phyloP scores from a whole-genome alignment of 345 rosid species.

The Barbarea vulgaris region DNA sequence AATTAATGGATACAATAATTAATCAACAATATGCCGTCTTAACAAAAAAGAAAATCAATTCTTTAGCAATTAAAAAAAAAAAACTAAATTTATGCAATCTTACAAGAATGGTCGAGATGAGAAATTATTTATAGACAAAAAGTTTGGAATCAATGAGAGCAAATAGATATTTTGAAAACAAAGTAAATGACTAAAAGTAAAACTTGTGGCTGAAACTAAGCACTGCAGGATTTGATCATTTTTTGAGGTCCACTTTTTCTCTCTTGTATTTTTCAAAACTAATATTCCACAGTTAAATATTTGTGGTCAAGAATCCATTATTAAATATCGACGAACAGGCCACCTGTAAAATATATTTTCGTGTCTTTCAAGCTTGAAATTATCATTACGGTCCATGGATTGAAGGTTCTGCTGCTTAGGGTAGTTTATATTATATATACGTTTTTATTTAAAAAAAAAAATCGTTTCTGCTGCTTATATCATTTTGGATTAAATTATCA shows the following conservation, averaged over 20 bases:
- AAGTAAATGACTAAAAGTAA: background rate
- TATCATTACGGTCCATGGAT: background rate
- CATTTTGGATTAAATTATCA: too few species aligned
- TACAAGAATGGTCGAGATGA: background rate
- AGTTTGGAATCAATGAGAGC: background rate
- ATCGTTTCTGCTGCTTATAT: too few species aligned
- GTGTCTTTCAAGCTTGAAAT: background rate
- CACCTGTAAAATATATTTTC: background rate
- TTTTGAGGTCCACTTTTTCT: slow-evolving; percentile 4
- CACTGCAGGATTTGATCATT: background rate
- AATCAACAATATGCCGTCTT: background rate
- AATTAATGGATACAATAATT: background rate
- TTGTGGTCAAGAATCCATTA: background rate
- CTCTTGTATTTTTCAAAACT: background rate
- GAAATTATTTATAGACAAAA: background rate
- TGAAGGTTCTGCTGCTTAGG: too few species aligned
- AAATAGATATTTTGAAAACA: background rate
- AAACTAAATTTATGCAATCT: background rate
- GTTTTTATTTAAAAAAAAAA: too few species aligned
- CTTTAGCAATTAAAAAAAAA: background rate
- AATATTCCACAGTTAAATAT: background rate
- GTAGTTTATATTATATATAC: too few species aligned
- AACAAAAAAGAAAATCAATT: too few species aligned
- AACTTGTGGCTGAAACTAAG: slow-evolving; percentile 23
- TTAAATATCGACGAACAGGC: background rate